Evolutionary conservation across 108 stramenopile species (phyloP).

Genomic region (Hondaea fermentalgiana): DNA sequence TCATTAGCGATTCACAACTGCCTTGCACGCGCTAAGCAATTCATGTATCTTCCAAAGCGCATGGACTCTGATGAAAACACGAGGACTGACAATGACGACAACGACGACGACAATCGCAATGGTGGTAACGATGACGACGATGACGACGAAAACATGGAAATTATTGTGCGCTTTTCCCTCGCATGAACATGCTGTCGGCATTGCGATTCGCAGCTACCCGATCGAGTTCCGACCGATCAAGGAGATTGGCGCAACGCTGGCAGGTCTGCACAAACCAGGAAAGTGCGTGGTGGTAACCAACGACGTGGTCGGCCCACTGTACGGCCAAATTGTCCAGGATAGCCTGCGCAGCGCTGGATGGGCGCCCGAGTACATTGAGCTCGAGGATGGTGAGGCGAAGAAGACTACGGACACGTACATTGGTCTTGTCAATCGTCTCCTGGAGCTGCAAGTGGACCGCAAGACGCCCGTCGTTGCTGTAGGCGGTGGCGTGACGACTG

Average conservation of each 20-base stretch:
- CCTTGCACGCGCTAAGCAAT: no score
- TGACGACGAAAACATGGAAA: no score
- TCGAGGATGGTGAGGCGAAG: background rate
- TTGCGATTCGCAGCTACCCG: background rate
- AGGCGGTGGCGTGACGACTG: constrained; percentile 96
- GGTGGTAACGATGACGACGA: no score
- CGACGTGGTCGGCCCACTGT: constrained; percentile 1
- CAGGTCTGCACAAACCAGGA: background rate
- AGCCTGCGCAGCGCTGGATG: background rate
- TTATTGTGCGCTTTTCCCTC: no score
- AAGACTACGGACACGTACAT: constrained; percentile 8
- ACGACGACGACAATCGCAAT: no score
- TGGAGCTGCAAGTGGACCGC: constrained; percentile 36
- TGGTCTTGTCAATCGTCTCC: background rate
- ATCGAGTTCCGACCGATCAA: background rate
- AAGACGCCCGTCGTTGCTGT: constrained; percentile 83
- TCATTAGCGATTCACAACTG: no score
- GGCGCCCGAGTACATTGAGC: background rate
- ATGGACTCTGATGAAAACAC: no score
- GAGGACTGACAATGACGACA: no score
- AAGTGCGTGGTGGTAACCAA: background rate
- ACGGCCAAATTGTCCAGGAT: background rate
- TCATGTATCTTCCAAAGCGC: no score
- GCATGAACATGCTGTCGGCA: no score
- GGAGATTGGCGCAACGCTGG: background rate